phyloP scores from a whole-genome alignment of 2,329 filamentous ascomycete genomes.

The Drechslerella stenobrocha region DNA sequence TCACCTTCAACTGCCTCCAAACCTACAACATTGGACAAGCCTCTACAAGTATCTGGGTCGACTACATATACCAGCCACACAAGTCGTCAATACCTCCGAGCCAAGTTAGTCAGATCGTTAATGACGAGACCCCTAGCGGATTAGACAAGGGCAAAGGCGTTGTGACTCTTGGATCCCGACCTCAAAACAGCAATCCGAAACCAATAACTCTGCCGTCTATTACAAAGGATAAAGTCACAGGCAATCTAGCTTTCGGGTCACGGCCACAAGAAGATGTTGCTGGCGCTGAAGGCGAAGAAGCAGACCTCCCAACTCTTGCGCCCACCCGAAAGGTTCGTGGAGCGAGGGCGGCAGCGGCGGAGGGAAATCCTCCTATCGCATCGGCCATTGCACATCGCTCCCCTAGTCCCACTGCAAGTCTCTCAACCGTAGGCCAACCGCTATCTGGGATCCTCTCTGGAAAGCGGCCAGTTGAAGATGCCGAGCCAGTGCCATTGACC shows the following conservation, averaged over 20 bases:
- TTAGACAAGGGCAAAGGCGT: not conserved
- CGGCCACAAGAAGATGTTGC: constrained; percentile 18
- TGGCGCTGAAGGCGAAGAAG: constrained; percentile 11
- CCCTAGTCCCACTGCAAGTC: not conserved
- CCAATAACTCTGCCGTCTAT: not conserved
- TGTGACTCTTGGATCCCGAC: constrained; percentile 3
- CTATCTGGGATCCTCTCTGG: not conserved
- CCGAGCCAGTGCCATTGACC: not conserved
- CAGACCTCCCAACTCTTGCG: constrained; percentile 24
- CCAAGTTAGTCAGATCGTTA: not conserved
- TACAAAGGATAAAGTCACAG: not conserved
- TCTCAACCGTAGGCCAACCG: not conserved
- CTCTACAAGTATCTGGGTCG: constrained; percentile 32
- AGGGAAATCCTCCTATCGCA: not conserved
- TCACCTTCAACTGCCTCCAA: constrained; percentile 21
- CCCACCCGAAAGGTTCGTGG: constrained; percentile 26
- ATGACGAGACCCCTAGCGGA: not conserved
- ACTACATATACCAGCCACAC: constrained; percentile 16
- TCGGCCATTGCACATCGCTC: not conserved
- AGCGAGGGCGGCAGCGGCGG: not conserved
- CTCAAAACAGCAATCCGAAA: not conserved
- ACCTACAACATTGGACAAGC: constrained; percentile 28
- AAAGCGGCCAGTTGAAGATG: not conserved
- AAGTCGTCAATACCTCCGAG: not conserved
- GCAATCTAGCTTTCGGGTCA: constrained; percentile 11